Evolutionary conservation across 805 yeast species (phyloP).

Genomic region (Debaryomyces maramus): DNA sequence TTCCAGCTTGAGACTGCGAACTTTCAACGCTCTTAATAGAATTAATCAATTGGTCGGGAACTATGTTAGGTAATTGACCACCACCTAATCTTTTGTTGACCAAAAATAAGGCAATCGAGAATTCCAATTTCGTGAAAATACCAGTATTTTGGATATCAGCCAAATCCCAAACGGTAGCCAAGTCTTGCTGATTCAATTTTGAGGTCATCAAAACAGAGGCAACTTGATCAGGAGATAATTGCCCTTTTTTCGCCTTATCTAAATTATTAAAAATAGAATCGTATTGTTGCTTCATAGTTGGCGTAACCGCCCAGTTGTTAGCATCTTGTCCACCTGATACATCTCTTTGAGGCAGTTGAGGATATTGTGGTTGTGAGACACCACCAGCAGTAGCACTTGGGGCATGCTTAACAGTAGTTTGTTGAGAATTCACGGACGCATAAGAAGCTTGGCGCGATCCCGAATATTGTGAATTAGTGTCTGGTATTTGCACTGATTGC

Average conservation of each 20-base stretch:
- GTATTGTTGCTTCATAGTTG: constrained; percentile 72
- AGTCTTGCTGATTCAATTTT: constrained; percentile 74
- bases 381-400: constrained; percentile 11
- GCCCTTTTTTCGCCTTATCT: constrained; percentile 64
- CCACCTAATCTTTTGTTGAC: constrained; percentile 86
- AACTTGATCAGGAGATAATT: constrained; percentile 72
- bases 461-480: constrained; percentile 3
- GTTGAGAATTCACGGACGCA: constrained; percentile 35
- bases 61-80: constrained; percentile 68
- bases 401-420: constrained; percentile 33
- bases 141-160: constrained; percentile 89
- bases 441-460: constrained; percentile 29
- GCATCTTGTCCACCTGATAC: constrained; percentile 17
- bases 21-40: constrained; percentile 22
- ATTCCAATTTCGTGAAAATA: constrained; percentile 74
- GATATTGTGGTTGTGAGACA: background rate
- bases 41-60: constrained; percentile 63
- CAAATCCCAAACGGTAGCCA: constrained; percentile 93
- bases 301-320: constrained; percentile 65
- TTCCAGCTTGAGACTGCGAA: background rate
- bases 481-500: constrained; percentile 29
- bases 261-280: constrained; percentile 76
- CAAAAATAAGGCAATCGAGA: constrained; percentile 89
- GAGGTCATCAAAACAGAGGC: constrained; percentile 90
- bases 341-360: constrained; percentile 9